These are phyloP conservation scores for Phytophthora tentaculata DNA, from an alignment of 352 stramenopile species.

Conservation along the genomic window DNA sequence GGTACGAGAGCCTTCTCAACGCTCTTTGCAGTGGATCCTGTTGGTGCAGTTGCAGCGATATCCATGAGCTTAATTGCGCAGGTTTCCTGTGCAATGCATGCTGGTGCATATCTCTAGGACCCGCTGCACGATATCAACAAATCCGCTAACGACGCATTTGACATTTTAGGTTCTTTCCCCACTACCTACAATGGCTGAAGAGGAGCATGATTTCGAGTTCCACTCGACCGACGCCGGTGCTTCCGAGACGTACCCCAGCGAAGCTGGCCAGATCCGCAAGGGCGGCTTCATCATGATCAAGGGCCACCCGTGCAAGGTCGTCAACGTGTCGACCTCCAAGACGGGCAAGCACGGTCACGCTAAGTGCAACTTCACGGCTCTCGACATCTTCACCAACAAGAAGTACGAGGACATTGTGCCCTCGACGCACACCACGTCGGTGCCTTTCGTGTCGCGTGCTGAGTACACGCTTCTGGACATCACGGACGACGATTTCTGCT, in stretches of 20 bases:
- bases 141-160: not conserved
- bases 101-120: slow-evolving; percentile 3
- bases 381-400: slow-evolving; percentile 99
- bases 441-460: slow-evolving; percentile 96
- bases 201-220: slow-evolving; percentile 88
- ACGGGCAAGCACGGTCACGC: slow-evolving; percentile 99
- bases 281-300: slow-evolving; percentile 99
- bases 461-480: slow-evolving; percentile 99
- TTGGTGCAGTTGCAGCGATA: slow-evolving; percentile 20
- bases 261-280: slow-evolving; percentile 99
- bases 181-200: slow-evolving; percentile 53
- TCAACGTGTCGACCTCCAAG: slow-evolving; percentile 99
- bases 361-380: slow-evolving; percentile 99
- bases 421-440: slow-evolving; percentile 98
- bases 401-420: slow-evolving; percentile 99
- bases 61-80: not conserved
- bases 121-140: not conserved
- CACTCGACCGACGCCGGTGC: slow-evolving; percentile 97
- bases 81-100: not conserved
- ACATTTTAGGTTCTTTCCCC: slow-evolving; percentile 18
- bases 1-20: slow-evolving; percentile 35
- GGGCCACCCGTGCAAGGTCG: slow-evolving; percentile 98
- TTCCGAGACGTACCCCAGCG: slow-evolving; percentile 97
- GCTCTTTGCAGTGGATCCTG: slow-evolving; percentile 4
- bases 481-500: slow-evolving; percentile 97